Evolutionary conservation across 164 flowering plant species (phyloP).

Genomic region (Sedum album): DNA sequence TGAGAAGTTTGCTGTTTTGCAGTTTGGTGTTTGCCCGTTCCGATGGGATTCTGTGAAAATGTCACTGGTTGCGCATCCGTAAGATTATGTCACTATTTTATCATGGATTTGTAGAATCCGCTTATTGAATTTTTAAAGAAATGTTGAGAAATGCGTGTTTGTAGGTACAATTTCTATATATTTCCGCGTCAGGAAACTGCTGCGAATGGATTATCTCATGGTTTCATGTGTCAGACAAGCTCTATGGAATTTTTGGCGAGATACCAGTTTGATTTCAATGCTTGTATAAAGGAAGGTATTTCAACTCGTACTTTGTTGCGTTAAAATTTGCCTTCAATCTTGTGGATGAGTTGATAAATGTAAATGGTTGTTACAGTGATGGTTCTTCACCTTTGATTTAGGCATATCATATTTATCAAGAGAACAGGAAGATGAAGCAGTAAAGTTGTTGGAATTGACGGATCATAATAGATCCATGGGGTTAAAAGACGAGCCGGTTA

Average conservation of each 20-base stretch:
- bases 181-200: constrained; percentile 80
- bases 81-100: not conserved
- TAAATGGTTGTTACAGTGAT: not conserved
- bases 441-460: constrained; percentile 23
- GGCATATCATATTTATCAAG: constrained; percentile 97
- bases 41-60: constrained; percentile 55
- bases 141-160: not conserved
- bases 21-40: constrained; percentile 92
- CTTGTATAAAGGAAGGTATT: constrained; percentile 78
- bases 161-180: constrained; percentile 86
- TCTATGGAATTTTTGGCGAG: constrained; percentile 84
- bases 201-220: constrained; percentile 36
- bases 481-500: constrained; percentile 21
- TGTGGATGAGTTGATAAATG: not conserved
- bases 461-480: constrained; percentile 26
- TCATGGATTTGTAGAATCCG: not conserved
- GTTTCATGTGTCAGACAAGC: constrained; percentile 81
- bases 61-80: constrained; percentile 78
- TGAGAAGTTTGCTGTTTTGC: constrained; percentile 91
- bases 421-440: constrained; percentile 71
- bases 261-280: constrained; percentile 86
- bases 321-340: not conserved
- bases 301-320: not conserved
- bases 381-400: constrained; percentile 36
- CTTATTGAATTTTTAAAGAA: too few species aligned